Conservation (phyloP, 2,329 filamentous ascomycete genomes). For the Gnomoniopsis smithogilvyi region DNA sequence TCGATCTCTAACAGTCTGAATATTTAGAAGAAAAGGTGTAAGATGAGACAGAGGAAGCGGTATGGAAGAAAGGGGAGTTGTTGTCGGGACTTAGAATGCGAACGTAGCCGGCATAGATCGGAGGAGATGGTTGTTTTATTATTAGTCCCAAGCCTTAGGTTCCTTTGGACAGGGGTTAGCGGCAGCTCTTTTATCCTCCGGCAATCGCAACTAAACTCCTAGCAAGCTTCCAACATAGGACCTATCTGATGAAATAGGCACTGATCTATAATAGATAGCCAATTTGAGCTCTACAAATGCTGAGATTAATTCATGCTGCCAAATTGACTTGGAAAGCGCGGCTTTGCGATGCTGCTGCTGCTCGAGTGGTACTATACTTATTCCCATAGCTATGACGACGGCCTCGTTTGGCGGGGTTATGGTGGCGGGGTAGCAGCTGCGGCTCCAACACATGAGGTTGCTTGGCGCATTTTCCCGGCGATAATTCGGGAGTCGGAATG, state of each 20-base stretch:
- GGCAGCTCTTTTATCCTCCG: not conserved
- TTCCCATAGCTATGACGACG: not conserved
- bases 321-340: not conserved
- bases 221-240: not conserved
- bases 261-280: not conserved
- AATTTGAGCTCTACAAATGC: too few species aligned
- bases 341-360: not conserved
- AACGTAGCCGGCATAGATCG: not conserved
- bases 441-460: not conserved
- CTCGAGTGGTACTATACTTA: not conserved
- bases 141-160: not conserved
- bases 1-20: not conserved
- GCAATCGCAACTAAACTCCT: not conserved
- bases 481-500: slow-evolving; percentile 2
- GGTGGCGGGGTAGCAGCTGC: slow-evolving; percentile 2
- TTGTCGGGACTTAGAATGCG: not conserved
- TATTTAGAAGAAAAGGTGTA: slow-evolving; percentile 3
- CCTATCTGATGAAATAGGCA: not conserved
- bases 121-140: not conserved
- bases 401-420: slow-evolving; percentile 1
- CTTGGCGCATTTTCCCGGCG: not conserved
- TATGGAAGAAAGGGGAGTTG: slow-evolving; percentile 22
- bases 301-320: not conserved
- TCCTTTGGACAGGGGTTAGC: not conserved
- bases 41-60: slow-evolving; percentile 9